These are phyloP conservation scores for Colletotrichum sp. DNA, from an alignment of 2,329 filamentous ascomycete genomes.

Conservation along the genomic window DNA sequence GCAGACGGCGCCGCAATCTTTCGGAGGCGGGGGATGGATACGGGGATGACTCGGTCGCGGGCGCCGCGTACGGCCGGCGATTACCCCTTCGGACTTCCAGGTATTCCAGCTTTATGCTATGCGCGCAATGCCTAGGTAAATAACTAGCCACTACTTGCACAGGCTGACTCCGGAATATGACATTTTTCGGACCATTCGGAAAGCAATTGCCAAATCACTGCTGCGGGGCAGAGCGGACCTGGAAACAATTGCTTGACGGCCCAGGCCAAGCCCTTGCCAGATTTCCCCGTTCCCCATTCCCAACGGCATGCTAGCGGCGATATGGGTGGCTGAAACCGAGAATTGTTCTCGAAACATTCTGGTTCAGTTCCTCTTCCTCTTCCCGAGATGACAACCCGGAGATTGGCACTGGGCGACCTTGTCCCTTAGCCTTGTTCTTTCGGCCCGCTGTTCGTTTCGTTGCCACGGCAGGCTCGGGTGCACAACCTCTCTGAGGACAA, in stretches of 20 bases:
- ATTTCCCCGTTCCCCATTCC: not conserved
- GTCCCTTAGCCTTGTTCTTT: not conserved
- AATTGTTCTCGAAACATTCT: conserved; percentile 17
- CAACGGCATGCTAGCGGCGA: not conserved
- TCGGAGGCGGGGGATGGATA: not conserved
- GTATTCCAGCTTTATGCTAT: not conserved
- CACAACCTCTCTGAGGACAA: not conserved
- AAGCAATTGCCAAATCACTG: not conserved
- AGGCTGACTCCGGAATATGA: not conserved
- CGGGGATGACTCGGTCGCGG: not conserved
- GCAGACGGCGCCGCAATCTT: not conserved
- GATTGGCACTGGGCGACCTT: conserved; percentile 2
- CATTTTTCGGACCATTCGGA: not conserved
- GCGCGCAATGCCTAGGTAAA: not conserved
- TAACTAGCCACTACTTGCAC: not conserved
- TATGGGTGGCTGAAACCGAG: not conserved
- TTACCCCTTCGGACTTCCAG: not conserved
- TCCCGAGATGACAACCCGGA: conserved; percentile 11
- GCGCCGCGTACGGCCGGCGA: not conserved
- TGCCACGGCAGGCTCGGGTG: not conserved
- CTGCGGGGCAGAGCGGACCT: not conserved
- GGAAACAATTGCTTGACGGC: not conserved
- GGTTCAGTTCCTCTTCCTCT: not conserved
- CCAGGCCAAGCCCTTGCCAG: not conserved
- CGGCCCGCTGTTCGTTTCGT: not conserved